These are phyloP conservation scores for Penicillium griseofulvum DNA, from an alignment of 2,329 filamentous ascomycete species.

Conservation along the genomic window DNA sequence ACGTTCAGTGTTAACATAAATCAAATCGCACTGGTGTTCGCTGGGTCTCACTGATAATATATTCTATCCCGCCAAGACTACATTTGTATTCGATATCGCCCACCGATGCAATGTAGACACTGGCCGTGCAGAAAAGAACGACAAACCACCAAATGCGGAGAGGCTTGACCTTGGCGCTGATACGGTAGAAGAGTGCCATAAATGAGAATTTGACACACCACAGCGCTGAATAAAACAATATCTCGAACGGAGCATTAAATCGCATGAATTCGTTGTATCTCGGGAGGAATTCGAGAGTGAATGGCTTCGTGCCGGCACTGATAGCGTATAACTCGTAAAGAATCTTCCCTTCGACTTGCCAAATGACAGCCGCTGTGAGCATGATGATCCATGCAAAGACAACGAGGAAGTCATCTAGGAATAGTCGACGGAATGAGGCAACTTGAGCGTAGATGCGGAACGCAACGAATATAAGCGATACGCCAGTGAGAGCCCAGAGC, in stretches of 20 bases:
- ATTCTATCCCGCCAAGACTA: constrained; percentile 10
- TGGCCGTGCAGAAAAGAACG: constrained; percentile 9
- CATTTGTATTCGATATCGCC: constrained; percentile 19
- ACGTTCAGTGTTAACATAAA: not conserved
- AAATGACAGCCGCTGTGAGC: constrained; percentile 14
- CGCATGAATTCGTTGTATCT: constrained; percentile 12
- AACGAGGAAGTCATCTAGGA: constrained; percentile 17
- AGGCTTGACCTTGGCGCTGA: constrained; percentile 13
- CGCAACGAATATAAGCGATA: constrained; percentile 7
- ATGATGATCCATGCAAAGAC: constrained; percentile 16
- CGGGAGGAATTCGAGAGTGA: constrained; percentile 4
- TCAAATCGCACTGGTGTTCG: not conserved
- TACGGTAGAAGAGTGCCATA: constrained; percentile 17
- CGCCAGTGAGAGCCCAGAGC: constrained; percentile 14
- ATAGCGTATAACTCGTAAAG: constrained; percentile 14
- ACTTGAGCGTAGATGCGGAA: constrained; percentile 14
- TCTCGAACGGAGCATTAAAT: constrained; percentile 13
- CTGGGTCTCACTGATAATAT: constrained; percentile 14
- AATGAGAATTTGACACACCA: constrained; percentile 21
- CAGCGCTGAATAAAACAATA: constrained; percentile 17
- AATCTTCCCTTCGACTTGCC: constrained; percentile 12
- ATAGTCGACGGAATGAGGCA: constrained; percentile 11
- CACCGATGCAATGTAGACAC: constrained; percentile 14
- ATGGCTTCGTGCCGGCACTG: constrained; percentile 2
- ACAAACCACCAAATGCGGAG: constrained; percentile 20